A percentile compares a stretch with the other conserved stretches of the same genome.
These are phyloP conservation scores for Asterionellopsis glacialis DNA, from an alignment of 108 stramenopile species.

Conservation along the genomic window DNA sequence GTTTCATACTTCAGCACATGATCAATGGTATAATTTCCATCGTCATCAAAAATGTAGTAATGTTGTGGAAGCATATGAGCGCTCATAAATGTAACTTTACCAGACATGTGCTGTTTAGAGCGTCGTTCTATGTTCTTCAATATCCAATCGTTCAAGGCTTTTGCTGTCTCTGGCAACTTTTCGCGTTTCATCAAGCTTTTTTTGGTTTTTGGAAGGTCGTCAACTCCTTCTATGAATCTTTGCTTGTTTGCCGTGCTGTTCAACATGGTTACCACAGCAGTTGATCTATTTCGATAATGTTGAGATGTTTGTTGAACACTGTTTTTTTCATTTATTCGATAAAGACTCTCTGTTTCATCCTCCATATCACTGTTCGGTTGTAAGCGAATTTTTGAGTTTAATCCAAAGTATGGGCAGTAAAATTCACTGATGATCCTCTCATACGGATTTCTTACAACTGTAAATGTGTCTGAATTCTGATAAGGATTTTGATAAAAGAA, in stretches of 20 bases:
- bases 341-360: background rate
- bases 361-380: background rate
- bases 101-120: too few species aligned
- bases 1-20: slow-evolving; percentile 1
- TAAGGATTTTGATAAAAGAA: slow-evolving; percentile 16
- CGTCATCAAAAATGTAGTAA: background rate
- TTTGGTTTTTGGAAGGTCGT: too few species aligned
- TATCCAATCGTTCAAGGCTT: background rate
- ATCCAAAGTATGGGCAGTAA: slow-evolving; percentile 20
- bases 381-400: background rate
- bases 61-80: slow-evolving; percentile 3
- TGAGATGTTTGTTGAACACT: background rate
- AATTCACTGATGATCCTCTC: slow-evolving; percentile 40
- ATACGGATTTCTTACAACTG: slow-evolving; percentile 50
- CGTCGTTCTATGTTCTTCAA: background rate
- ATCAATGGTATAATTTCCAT: background rate
- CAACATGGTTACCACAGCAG: background rate
- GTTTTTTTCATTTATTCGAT: background rate
- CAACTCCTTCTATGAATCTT: background rate
- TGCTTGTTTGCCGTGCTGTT: background rate
- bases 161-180: background rate
- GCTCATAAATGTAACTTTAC: too few species aligned
- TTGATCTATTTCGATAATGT: background rate
- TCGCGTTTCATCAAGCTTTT: too few species aligned
- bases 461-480: slow-evolving; percentile 22